Percentiles rank a stretch among this genome's conserved stretches.
These are phyloP conservation scores for Neopestalotiopsis clavispora DNA, from an alignment of 2,329 filamentous ascomycete genomes.

Conservation along the genomic window DNA sequence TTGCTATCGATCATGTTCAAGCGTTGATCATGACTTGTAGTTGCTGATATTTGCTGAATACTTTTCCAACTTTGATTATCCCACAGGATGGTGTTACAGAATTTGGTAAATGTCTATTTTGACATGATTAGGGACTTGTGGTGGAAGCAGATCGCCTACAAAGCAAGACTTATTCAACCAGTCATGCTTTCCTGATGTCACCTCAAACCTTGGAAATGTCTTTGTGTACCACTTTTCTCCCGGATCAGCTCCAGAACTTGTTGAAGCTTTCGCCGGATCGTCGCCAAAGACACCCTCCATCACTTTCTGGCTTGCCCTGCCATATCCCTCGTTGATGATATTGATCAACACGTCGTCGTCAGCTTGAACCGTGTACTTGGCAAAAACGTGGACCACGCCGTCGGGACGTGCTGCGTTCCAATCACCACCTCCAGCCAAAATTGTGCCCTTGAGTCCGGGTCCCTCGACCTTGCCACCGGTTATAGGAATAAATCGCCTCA, in stretches of 20 bases:
- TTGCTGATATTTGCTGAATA: no score
- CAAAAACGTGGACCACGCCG: conserved; percentile 12
- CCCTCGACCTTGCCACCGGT: conserved; percentile 10
- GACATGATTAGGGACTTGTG: neutral
- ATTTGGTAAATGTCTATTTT: conserved; percentile 7
- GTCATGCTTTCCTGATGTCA: conserved; percentile 2
- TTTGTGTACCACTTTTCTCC: conserved; percentile 8
- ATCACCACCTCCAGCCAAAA: conserved; percentile 9
- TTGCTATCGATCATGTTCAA: no score
- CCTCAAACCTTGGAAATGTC: conserved; percentile 9
- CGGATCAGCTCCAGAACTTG: neutral
- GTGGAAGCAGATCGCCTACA: conserved; percentile 7
- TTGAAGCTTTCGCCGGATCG: neutral
- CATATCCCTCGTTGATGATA: conserved; percentile 13
- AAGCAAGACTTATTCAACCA: conserved; percentile 12
- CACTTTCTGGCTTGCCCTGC: conserved; percentile 1
- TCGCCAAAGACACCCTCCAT: conserved; percentile 7
- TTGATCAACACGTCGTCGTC: conserved; percentile 12
- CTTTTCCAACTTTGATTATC: no score
- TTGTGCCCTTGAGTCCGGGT: conserved; percentile 2
- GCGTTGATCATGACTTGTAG: no score
- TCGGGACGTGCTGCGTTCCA: conserved; percentile 11
- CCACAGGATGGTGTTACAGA: neutral
- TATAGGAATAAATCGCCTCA: conserved; percentile 10
- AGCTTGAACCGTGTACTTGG: conserved; percentile 10